A percentile compares a stretch with the other conserved stretches of the same genome.
Evolutionary conservation across 129 eudicot species (phyloP).

Genomic region (Apium graveolens): DNA sequence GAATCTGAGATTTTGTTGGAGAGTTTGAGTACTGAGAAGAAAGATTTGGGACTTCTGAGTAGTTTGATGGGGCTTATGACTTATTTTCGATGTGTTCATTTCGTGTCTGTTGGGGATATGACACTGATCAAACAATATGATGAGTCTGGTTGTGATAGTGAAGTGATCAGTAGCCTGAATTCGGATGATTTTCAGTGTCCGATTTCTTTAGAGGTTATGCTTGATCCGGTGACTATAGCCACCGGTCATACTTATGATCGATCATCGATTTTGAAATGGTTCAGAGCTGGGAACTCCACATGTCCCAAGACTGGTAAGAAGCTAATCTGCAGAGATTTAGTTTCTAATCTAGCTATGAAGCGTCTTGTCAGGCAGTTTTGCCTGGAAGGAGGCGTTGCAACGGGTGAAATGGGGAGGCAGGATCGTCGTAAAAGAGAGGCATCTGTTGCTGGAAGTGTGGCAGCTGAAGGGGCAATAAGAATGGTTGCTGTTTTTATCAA

Average conservation of each 20-base stretch:
- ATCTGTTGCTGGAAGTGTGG: slow-evolving; percentile 28
- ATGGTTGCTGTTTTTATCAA: slow-evolving; percentile 43
- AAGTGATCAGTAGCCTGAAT: slow-evolving; percentile 28
- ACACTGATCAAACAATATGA: not conserved
- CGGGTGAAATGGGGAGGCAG: slow-evolving; percentile 15
- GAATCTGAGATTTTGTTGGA: slow-evolving; percentile 48
- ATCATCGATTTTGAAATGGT: slow-evolving; percentile 62
- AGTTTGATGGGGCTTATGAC: slow-evolving; percentile 55
- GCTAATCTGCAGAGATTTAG: slow-evolving; percentile 38
- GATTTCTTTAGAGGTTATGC: slow-evolving; percentile 73
- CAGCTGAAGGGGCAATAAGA: slow-evolving; percentile 46
- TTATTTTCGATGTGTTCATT: slow-evolving; percentile 50
- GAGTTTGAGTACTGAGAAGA: slow-evolving; percentile 28
- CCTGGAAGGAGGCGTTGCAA: slow-evolving; percentile 35
- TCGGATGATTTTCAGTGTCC: slow-evolving; percentile 80
- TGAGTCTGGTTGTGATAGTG: not conserved
- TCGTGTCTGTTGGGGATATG: slow-evolving; percentile 22
- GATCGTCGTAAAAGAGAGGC: slow-evolving; percentile 17
- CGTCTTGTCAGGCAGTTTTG: slow-evolving; percentile 36
- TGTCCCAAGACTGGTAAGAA: slow-evolving; percentile 87
- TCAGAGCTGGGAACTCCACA: slow-evolving; percentile 53
- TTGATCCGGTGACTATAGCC: slow-evolving; percentile 67
- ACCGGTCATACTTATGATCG: slow-evolving; percentile 91
- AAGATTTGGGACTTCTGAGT: slow-evolving; percentile 31
- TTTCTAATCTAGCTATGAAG: slow-evolving; percentile 61